Evolutionary conservation across 129 eudicot species (phyloP), one percentile per base, ranked within the genome.

Genomic region (Escallonia herrerae): DNA sequence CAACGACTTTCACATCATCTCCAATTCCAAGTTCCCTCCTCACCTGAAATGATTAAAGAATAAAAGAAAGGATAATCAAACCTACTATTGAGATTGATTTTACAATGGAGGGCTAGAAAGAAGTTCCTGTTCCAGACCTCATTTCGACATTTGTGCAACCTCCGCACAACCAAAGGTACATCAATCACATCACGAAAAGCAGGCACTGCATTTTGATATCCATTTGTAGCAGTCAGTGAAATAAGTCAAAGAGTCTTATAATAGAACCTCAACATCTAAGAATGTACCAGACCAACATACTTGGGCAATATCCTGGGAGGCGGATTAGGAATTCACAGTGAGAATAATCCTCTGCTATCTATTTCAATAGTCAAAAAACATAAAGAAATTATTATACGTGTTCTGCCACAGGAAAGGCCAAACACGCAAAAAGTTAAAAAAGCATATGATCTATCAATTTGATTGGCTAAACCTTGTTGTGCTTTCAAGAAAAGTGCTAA

Each of bases 321-420:
- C 99, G 99, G 67, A 93, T 93, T 43, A 93, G 84, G 65, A 93
- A 93, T 71, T 93, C 96, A 61, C 95, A 86, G 46, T 93, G 99
- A 52, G 99, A 93, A 76, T 93, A 93, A 76, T 89, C 99, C 77
- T 93, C 99, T 10, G 99, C 99, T 68, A 93, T 93, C 99, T 93
- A 87, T 68, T 78, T 51, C 44, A 77, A 59, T 63, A 49, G 38
- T 45, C 33, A 22, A 22, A 1, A 22, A 22, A 22, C 33, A 22
- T 22, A 22, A 22, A 22, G 33, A 22, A 22, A 22, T 1, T 22
- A 22, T 22, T 22, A 22, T 22, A 22, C 33, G 33, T 45, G 49
- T 45, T 13, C 41, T 14, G 57, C 56, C 51, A 52, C 68, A 22
- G 41, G 3, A 39, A 48, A 50, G 13, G 39, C 3, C 51, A 7